Base-by-base conservation (phyloP, 1,139 yeast genomes). In the Dujonia santamariae region DNA sequence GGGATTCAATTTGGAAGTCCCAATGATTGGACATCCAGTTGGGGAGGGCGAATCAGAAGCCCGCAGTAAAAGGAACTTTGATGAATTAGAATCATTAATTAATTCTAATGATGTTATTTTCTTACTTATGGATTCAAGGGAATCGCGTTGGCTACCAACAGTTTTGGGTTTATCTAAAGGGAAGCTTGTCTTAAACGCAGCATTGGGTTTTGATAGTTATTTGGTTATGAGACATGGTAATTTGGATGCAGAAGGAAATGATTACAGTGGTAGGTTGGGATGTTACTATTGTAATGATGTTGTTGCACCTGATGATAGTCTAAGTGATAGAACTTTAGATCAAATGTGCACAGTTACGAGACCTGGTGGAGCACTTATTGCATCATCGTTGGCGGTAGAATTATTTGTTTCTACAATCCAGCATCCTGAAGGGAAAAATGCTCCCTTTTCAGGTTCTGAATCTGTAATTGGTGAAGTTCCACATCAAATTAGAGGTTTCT, bases 281-380 rank as follows among this genome's bases (percentile, higher is more conserved):
- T 92, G 99, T 56, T 92, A 92, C 59, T 92, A 82, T 55, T 92
- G 99, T 58, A 87, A 88, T 54, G 98, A 94, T 53, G 88, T 92
- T 7, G 90, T 88, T 32, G 97, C 97, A 0, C 98, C 99, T 0
- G 67, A 80, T 5, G 96, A 92, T 53, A 83, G 95, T 41, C 62
- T 86, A 13, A 72, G 86, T 0, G 95, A 88, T 50, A 67, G 96
- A 34, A 85, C 97, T 0, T 62, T 92, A 40, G 99, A 92, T 58
- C 97, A 92, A 56, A 92, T 92, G 97, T 92, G 99, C 54, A 92
- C 98, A 0, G 98, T 92, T 1, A 92, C 98, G 0, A 66, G 98
- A 30, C 98, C 99, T 0, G 98, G 99, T 0, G 90, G 84, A 0
- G 96, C 98, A 0, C 63, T 85, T 50, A 63, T 87, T 58, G 97